Evolutionary conservation across 176 grass and related monocot genomes (phyloP).

Genomic region (Hordeum vulgare): MorexV3_pseudomolecules_assembly NC_058518.1:153900553-153901052

Average conservation of each 20-base stretch:
- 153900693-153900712: not conserved
- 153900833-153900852: not conserved
- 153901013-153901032: not conserved
- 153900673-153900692: not conserved
- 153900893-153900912: not conserved
- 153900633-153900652: not conserved
- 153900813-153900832: conserved; percentile 4
- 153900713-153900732: not conserved
- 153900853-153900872: not conserved
- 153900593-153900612: no score
- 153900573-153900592: no score
- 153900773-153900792: conserved; percentile 14
- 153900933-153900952: conserved; percentile 21
- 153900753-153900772: not conserved
- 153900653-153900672: not conserved
- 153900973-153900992: not conserved
- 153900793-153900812: not conserved
- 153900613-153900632: no score
- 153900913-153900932: not conserved
- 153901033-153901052: not conserved
- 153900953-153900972: conserved; percentile 26
- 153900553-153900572: no score
- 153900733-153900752: not conserved
- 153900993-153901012: not conserved
- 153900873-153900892: not conserved